A percentile compares a stretch with the other conserved stretches of the same genome.
Evolutionary conservation across 495 filamentous ascomycete genomes (phyloP).

Genomic region (Sordaria brevicollis): DNA sequence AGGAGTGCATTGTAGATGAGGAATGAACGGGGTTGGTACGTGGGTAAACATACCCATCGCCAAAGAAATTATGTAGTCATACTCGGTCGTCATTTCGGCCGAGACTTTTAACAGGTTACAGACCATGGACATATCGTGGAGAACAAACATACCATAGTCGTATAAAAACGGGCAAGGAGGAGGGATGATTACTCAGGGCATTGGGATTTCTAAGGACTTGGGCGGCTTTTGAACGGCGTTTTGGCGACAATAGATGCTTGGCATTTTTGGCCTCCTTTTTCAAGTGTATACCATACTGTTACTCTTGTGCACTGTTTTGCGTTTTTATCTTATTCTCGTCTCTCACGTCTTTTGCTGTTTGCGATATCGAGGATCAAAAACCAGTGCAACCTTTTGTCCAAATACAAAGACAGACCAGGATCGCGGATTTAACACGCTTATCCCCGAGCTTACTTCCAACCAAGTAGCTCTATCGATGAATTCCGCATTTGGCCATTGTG

Average conservation of each 20-base stretch:
- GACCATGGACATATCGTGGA: background rate
- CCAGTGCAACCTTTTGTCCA: background rate
- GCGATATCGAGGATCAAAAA: background rate
- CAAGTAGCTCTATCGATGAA: background rate
- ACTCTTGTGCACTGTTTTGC: background rate
- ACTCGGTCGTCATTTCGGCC: background rate
- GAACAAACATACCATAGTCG: background rate
- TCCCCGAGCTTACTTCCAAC: background rate
- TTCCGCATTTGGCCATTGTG: background rate
- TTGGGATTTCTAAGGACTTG: background rate
- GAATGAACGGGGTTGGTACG: background rate
- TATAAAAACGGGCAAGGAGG: background rate
- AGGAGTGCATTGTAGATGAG: background rate
- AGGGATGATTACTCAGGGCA: background rate
- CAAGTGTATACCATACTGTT: background rate
- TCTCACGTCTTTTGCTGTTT: background rate
- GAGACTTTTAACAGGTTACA: background rate
- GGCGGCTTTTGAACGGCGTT: background rate
- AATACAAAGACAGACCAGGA: background rate
- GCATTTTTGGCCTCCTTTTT: background rate
- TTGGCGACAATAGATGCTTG: constrained; percentile 1
- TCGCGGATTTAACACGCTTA: background rate
- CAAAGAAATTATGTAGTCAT: background rate
- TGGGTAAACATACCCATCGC: background rate
- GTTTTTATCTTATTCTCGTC: background rate